phyloP scores from a whole-genome alignment of 1,139 yeast genomes.

The Candida buenavistaensis region DNA sequence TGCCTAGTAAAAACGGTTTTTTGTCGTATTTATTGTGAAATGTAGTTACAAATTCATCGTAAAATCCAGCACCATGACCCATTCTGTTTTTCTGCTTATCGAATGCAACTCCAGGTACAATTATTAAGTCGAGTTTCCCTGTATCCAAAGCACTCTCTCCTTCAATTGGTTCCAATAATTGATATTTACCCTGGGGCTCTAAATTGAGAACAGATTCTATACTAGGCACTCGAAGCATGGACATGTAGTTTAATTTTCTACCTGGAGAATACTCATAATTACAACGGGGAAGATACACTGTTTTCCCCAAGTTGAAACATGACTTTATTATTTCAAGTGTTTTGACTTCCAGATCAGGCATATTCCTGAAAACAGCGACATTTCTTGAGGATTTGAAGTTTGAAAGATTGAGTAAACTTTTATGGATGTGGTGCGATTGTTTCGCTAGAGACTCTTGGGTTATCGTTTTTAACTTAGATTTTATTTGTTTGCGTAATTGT shows the following conservation, averaged over 20 bases:
- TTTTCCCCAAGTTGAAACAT: conserved; percentile 46
- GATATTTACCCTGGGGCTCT: conserved; percentile 67
- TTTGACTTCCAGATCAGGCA: conserved; percentile 63
- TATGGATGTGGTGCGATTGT: conserved; percentile 27
- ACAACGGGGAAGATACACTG: conserved; percentile 56
- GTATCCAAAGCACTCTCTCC: conserved; percentile 36
- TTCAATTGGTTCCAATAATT: conserved; percentile 63
- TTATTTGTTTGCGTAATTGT: conserved; percentile 21
- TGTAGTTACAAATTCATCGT: conserved; percentile 72
- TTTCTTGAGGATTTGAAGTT: conserved; percentile 44
- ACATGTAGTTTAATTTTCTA: conserved; percentile 49
- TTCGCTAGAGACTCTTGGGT: conserved; percentile 14
- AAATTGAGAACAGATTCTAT: conserved; percentile 45
- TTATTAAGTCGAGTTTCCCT: conserved; percentile 62
- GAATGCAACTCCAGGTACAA: conserved; percentile 89
- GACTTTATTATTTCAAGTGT: conserved; percentile 50
- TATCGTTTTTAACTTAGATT: conserved; percentile 16
- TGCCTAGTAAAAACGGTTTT: conserved; percentile 55
- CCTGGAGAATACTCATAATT: conserved; percentile 19
- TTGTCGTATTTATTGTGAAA: conserved; percentile 35
- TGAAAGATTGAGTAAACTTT: conserved; percentile 30
- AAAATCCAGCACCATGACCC: conserved; percentile 94
- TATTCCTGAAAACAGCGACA: conserved; percentile 65
- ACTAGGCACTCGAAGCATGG: conserved; percentile 53
- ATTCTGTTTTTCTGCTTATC: conserved; percentile 54